Evolutionary conservation across 1,139 yeast species (phyloP), one percentile per base, ranked within the genome.

Genomic region (Blastobotrys illinoisensis): DNA sequence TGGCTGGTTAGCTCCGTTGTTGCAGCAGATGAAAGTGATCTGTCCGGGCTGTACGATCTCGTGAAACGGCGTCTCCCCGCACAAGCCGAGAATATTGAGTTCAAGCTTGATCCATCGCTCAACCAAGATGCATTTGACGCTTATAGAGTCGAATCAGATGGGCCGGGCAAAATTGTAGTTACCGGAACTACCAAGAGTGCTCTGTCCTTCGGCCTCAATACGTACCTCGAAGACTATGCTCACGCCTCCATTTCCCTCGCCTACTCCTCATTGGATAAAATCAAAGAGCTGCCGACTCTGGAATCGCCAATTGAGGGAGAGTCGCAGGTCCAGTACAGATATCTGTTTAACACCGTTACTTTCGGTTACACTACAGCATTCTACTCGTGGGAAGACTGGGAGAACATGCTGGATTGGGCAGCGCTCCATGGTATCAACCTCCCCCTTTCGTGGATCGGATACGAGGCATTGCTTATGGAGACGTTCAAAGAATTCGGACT

Each of bases 341-440:
- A 59, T 48, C 55, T 55, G 44, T 54, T 59, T 48, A 59, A 59
- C 49, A 59, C 62, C 6, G 59, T 57, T 23, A 58, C 61, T 2
- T 59, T 58, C 49, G 62, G 61, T 6, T 59, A 59, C 47, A 58
- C 61, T 14, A 56, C 57, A 14, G 57, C 61, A 4, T 56, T 53
- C 54, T 59, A 53, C 51, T 21, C 49, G 14, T 59, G 58, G 54
- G 51, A 52, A 13, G 60, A 59, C 16, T 59, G 62, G 62, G 54
- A 54, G 48, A 55, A 56, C 13, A 47, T 59, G 49, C 51, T 59
- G 13, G 62, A 58, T 50, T 59, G 60, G 56, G 58, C 60, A 3
- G 55, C 59, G 9, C 49, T 59, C 19, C 52, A 54, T 20, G 62
- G 61, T 3, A 45, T 57, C 40, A 59, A 57, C 26, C 44, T 57